These are phyloP conservation scores for Podila minutissima DNA, from an alignment of 192 early-diverging fungal genomes.

Conservation along the genomic window DNA sequence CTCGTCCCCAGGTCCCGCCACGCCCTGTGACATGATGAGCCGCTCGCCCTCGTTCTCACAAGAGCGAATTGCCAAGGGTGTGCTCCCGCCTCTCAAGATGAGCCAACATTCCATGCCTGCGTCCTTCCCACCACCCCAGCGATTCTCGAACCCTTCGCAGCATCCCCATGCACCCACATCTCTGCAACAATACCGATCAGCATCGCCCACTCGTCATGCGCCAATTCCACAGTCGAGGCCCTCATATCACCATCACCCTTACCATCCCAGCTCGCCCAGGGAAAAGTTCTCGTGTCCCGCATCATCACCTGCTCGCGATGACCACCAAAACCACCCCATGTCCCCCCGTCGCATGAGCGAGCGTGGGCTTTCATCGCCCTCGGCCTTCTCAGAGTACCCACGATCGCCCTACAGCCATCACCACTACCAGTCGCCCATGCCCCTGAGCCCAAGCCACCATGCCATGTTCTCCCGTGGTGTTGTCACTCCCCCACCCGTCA, in stretches of 20 bases:
- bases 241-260: constrained; percentile 14
- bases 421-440: not conserved
- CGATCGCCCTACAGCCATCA: not conserved
- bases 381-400: not conserved
- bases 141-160: constrained; percentile 6
- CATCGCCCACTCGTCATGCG: constrained; percentile 4
- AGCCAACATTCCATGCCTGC: constrained; percentile 9
- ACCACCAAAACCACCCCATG: not conserved
- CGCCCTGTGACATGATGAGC: constrained; percentile 28
- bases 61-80: constrained; percentile 23
- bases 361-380: not conserved
- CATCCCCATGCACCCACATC: constrained; percentile 7
- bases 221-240: constrained; percentile 30
- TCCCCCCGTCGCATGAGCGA: no score
- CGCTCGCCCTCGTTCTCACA: constrained; percentile 50
- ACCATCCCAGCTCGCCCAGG: not conserved
- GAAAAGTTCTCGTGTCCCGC: constrained; percentile 5
- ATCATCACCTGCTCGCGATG: constrained; percentile 14
- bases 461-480: no score
- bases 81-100: constrained; percentile 7
- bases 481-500: not conserved
- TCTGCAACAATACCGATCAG: not conserved
- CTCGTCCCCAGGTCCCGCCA: constrained; percentile 34
- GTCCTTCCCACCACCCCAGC: constrained; percentile 24
- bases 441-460: not conserved